Evolutionary conservation across 148 eudicot genomes (phyloP).

Genomic region (Beta vulgaris): DNA sequence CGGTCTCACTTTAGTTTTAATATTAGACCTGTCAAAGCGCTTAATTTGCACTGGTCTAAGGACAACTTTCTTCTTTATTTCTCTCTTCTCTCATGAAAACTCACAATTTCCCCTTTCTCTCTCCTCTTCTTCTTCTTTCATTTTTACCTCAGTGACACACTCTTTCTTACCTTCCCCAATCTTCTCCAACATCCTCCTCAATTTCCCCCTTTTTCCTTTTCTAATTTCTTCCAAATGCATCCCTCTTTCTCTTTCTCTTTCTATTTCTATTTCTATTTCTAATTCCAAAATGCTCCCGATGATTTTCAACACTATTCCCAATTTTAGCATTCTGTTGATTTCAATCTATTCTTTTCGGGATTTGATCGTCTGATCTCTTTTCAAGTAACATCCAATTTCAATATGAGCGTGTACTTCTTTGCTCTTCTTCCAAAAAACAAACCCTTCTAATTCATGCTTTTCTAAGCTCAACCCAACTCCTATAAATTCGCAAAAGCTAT

Average conservation of each 20-base stretch:
- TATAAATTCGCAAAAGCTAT: too few species aligned
- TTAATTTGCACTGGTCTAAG: too few species aligned
- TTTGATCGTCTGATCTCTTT: neutral
- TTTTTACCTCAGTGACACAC: conserved; percentile 6
- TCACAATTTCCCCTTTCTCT: neutral
- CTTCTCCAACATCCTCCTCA: neutral
- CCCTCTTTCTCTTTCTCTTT: too few species aligned
- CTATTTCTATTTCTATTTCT: neutral
- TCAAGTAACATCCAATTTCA: neutral
- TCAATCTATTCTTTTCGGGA: neutral
- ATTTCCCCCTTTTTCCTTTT: neutral
- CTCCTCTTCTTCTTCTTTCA: neutral
- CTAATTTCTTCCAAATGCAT: neutral
- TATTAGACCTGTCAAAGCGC: too few species aligned
- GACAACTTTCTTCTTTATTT: too few species aligned
- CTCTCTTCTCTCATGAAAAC: too few species aligned
- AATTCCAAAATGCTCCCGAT: neutral
- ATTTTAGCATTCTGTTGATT: neutral
- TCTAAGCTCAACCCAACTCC: too few species aligned
- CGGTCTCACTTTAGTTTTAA: too few species aligned
- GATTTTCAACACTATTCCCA: neutral
- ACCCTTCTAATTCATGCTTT: too few species aligned
- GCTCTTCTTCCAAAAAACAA: too few species aligned
- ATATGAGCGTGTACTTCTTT: neutral
- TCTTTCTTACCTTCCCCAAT: neutral